Evolutionary conservation across 306 rosid genomes (phyloP), one percentile per base, ranked within the genome.

Genomic region (Inga leiocalycina): DNA sequence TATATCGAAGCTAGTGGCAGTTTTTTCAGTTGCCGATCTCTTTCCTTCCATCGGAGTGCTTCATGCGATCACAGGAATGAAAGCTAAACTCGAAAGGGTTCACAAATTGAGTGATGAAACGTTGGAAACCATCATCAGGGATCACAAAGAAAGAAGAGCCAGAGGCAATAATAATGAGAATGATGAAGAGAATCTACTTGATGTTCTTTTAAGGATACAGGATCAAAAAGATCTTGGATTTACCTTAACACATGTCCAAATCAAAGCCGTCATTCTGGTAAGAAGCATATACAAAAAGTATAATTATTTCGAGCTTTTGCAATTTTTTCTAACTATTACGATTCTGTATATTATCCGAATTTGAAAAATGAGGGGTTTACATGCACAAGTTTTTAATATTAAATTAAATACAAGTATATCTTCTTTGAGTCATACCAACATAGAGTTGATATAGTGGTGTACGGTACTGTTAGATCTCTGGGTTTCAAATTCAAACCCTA

Each of bases 11-110:
- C 17, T 81, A 5, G 8, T 37, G 16, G 32, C 37, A 9, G 84
- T 74, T 9, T 73, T 81, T 13, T 34, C 32, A 0, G 1, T 81
- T 22, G 52, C 51, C 10, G 84, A 81, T 49, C 62, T 81, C 52
- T 81, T 45, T 69, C 80, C 75, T 46, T 81, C 84, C 0, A 12
- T 64, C 34, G 37, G 35, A 39, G 15, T 46, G 8, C 71, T 80
- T 32, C 32, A 17, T 30, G 12, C 30, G 22, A n/a, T 72, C 4
- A 71, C 41, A 27, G 84, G 84, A 52, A 34, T 62, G 51, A 74
- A 15, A 32, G 34, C 67, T 49, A n/a, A 44, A 20, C 15, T 62
- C 27, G 52, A 64, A 10, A 81, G 19, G 59, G 2, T 64, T 1
- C 45, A 44, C 17, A 39, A 1, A 12, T 2, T n/a, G 65, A 7